These are phyloP conservation scores for Elaeagnus macrophylla DNA, from an alignment of 306 rosid genomes.

Conservation along the genomic window DNA sequence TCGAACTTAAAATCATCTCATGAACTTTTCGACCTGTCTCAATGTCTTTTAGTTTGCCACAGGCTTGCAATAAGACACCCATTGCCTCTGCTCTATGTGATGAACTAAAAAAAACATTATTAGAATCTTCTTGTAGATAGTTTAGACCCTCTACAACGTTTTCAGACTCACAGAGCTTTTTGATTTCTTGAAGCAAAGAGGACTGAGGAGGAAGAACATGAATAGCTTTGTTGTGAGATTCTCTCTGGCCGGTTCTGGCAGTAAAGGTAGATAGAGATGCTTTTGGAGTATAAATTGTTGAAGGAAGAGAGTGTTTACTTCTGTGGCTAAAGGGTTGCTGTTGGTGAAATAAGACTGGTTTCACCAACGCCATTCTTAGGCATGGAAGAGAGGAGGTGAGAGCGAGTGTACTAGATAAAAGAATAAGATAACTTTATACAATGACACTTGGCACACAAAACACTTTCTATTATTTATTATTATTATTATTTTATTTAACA, in stretches of 20 bases:
- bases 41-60: constrained; percentile 39
- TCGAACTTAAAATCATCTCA: constrained; percentile 30
- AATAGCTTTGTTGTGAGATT: constrained; percentile 6
- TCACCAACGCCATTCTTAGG: constrained; percentile 24
- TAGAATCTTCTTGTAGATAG: constrained; percentile 26
- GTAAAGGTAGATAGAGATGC: constrained; percentile 26
- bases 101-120: constrained; percentile 20
- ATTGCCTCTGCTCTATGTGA: constrained; percentile 29
- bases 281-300: constrained; percentile 21
- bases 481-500: too few relatives aligned
- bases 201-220: not conserved
- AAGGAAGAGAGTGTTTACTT: constrained; percentile 4
- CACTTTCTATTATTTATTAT: too few relatives aligned
- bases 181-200: constrained; percentile 30
- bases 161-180: constrained; percentile 40
- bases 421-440: too few relatives aligned
- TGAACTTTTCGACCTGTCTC: constrained; percentile 50
- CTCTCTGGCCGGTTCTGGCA: constrained; percentile 15
- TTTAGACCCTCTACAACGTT: constrained; percentile 43
- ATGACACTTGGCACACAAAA: too few relatives aligned
- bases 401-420: too few relatives aligned
- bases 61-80: constrained; percentile 40
- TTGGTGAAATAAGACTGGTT: constrained; percentile 23
- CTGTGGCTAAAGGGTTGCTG: constrained; percentile 1
- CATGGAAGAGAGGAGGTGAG: too few relatives aligned